A percentile compares a stretch with the other conserved stretches of the same genome.
phyloP scores from a whole-genome alignment of 2,329 filamentous ascomycete genomes.

The Lomentospora prolificans region DNA sequence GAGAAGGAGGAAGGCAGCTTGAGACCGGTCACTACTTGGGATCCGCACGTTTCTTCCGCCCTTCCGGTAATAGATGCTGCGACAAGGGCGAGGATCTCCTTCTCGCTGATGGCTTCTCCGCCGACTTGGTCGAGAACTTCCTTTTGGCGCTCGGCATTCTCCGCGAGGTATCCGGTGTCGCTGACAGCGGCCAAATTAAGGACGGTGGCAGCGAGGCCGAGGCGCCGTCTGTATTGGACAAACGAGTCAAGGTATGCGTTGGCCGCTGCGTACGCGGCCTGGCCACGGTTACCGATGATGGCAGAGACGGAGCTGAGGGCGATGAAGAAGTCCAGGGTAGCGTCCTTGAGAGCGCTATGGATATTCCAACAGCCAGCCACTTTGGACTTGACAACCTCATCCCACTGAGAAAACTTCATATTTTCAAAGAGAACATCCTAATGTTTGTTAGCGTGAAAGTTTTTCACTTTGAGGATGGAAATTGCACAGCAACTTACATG shows the following conservation, averaged over 20 bases:
- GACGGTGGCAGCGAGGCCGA: conserved; percentile 32
- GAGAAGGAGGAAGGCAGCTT: conserved; percentile 8
- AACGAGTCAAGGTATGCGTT: conserved; percentile 42
- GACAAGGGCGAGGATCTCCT: conserved; percentile 44
- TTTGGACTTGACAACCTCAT: conserved; percentile 22
- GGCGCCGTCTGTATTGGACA: conserved; percentile 23
- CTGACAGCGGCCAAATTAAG: conserved; percentile 44
- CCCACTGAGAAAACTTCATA: conserved; percentile 26
- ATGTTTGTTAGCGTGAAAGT: background rate
- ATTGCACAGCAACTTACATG: conserved; percentile 1
- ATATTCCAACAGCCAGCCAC: conserved; percentile 30
- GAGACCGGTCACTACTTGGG: conserved; percentile 12
- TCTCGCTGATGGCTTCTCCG: conserved; percentile 39
- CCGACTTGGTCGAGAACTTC: conserved; percentile 41
- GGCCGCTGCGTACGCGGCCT: conserved; percentile 48
- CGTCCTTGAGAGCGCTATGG: conserved; percentile 18
- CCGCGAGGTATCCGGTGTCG: conserved; percentile 39
- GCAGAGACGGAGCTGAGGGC: conserved; percentile 24
- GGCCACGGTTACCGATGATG: conserved; percentile 43
- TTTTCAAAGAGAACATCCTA: conserved; percentile 21
- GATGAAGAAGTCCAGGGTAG: conserved; percentile 26
- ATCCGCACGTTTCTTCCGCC: conserved; percentile 10
- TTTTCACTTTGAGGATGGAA: too few relatives aligned
- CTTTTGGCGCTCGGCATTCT: conserved; percentile 30
- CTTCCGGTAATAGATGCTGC: conserved; percentile 26